Conservation (phyloP, 306 rosid species). For the Prunus armeniaca region DNA sequence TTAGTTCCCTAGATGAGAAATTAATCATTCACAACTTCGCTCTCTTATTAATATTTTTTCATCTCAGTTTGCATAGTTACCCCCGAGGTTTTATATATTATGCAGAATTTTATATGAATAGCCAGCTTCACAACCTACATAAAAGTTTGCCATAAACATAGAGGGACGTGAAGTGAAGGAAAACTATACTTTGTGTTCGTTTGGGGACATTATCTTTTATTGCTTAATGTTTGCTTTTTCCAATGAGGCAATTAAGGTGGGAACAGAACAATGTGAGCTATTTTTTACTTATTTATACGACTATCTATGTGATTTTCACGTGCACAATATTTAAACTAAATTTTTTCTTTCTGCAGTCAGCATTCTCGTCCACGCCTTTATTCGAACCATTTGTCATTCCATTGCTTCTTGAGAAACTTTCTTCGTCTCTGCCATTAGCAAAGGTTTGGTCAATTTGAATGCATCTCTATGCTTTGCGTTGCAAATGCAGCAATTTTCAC, state of each 20-base stretch:
- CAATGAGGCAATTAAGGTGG: not conserved
- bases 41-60: not conserved
- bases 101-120: not conserved
- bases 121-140: not conserved
- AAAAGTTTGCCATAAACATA: not conserved
- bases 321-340: constrained; percentile 7
- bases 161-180: not conserved
- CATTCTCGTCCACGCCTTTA: constrained; percentile 71
- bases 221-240: not conserved
- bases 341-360: constrained; percentile 54
- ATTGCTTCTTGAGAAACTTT: constrained; percentile 85
- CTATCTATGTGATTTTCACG: constrained; percentile 11
- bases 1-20: not conserved
- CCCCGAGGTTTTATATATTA: not conserved
- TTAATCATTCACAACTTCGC: not conserved
- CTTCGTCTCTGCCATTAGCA: constrained; percentile 71
- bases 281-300: not conserved
- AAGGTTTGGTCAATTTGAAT: constrained; percentile 59
- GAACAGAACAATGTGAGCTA: not conserved
- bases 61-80: not conserved
- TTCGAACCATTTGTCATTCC: constrained; percentile 87
- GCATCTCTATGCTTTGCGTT: constrained; percentile 14
- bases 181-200: not conserved
- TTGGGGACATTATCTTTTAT: not conserved
- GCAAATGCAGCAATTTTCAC: constrained; percentile 6